Conservation (phyloP, 176 grass and related monocot genomes). For the Juncus inflexus region DNA sequence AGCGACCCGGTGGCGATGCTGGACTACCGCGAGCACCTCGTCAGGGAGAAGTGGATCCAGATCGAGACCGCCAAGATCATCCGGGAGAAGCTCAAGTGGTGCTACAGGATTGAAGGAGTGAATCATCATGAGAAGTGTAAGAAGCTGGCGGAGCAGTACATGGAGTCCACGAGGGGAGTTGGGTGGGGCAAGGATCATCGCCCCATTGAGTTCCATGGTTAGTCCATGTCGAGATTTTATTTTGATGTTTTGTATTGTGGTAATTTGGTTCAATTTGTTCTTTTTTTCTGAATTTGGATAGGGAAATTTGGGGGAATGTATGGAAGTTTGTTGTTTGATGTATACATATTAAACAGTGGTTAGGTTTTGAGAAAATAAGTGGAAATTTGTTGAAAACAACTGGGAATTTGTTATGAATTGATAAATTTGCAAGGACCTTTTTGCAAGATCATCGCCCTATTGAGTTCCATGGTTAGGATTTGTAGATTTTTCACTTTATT, state of each 20-base stretch:
- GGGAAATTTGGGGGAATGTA: no score
- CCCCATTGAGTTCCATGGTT: conserved; percentile 70
- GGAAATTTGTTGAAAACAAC: no score
- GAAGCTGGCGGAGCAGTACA: conserved; percentile 91
- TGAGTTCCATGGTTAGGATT: conserved; percentile 50
- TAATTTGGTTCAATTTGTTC: no score
- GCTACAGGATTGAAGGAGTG: conserved; percentile 90
- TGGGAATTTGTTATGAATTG: no score
- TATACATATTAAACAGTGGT: no score
- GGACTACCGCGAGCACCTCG: conserved; percentile 83
- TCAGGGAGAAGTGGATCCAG: conserved; percentile 99
- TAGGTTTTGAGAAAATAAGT: no score
- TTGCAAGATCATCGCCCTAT: conserved; percentile 67
- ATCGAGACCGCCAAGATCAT: conserved; percentile 99
- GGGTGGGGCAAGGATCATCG: conserved; percentile 91
- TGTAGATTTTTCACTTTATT: background rate
- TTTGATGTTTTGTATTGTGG: background rate
- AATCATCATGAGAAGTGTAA: conserved; percentile 91
- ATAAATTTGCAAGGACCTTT: no score
- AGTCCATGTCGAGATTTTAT: background rate
- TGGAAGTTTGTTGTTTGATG: no score
- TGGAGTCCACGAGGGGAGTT: conserved; percentile 76
- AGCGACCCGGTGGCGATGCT: conserved; percentile 97
- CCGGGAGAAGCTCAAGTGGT: conserved; percentile 88
- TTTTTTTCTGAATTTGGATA: no score